Evolutionary conservation across 2,329 filamentous ascomycete genomes (phyloP).

Genomic region (Byssothecium circinans): DNA sequence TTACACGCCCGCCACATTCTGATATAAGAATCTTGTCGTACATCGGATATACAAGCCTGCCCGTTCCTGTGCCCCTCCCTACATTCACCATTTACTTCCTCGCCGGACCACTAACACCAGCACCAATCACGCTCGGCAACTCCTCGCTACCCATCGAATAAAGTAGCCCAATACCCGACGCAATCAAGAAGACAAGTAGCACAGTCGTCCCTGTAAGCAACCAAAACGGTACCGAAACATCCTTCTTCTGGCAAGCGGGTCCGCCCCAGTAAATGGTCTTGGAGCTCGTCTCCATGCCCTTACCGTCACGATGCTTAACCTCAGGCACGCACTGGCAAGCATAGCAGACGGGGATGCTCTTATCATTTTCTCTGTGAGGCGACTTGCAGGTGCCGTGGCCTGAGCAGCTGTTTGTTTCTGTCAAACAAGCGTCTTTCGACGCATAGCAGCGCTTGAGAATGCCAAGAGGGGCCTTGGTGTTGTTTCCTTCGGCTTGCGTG

Average conservation of each 20-base stretch:
- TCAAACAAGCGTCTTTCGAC: slow-evolving; percentile 67
- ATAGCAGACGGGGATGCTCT: slow-evolving; percentile 63
- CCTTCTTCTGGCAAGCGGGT: slow-evolving; percentile 84
- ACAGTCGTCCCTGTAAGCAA: slow-evolving; percentile 77
- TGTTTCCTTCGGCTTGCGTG: slow-evolving; percentile 17
- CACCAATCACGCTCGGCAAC: slow-evolving; percentile 92
- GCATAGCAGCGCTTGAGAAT: slow-evolving; percentile 75
- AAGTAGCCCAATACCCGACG: slow-evolving; percentile 74
- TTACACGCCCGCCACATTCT: slow-evolving; percentile 22
- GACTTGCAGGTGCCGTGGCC: slow-evolving; percentile 79
- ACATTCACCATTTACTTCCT: slow-evolving; percentile 38
- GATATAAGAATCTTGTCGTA: slow-evolving; percentile 24
- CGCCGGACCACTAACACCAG: slow-evolving; percentile 74
- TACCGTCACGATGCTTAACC: slow-evolving; percentile 51
- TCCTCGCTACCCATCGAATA: slow-evolving; percentile 84
- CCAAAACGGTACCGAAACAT: slow-evolving; percentile 88
- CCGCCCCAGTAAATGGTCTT: slow-evolving; percentile 80
- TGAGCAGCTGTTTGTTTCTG: slow-evolving; percentile 75
- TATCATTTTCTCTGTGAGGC: slow-evolving; percentile 48
- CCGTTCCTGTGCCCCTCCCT: not conserved
- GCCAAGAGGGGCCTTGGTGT: slow-evolving; percentile 46
- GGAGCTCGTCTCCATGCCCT: slow-evolving; percentile 47
- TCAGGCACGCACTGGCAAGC: slow-evolving; percentile 73
- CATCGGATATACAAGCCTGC: slow-evolving; percentile 35
- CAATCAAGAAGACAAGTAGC: slow-evolving; percentile 66